These are phyloP conservation scores for Sugiyamaella sp. DNA, from an alignment of 1,139 yeast genomes.

Conservation along the genomic window DNA sequence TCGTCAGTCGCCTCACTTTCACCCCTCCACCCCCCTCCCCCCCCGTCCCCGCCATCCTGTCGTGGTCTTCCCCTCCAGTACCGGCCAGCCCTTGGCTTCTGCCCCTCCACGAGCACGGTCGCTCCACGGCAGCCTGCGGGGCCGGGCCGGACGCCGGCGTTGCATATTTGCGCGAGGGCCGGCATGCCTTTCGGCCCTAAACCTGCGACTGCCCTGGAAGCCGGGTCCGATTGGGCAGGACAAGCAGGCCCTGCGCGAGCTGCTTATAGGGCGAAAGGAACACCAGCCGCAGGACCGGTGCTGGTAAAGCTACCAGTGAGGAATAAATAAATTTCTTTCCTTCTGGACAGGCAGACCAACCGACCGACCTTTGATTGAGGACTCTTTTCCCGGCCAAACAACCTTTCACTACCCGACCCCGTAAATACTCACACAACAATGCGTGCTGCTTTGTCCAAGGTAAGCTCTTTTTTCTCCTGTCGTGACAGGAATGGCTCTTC, in stretches of 20 bases:
- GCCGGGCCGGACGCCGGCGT: not conserved
- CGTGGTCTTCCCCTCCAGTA: no score
- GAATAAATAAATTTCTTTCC: slow-evolving; percentile 2
- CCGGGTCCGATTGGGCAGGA: slow-evolving; percentile 19
- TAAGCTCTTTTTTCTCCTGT: no score
- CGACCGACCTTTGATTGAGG: slow-evolving; percentile 1
- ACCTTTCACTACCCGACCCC: not conserved
- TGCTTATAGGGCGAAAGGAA: slow-evolving; percentile 6
- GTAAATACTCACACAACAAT: slow-evolving; percentile 10
- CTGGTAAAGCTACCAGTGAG: not conserved
- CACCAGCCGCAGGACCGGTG: slow-evolving; percentile 16
- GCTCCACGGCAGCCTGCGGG: no score
- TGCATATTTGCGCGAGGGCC: slow-evolving; percentile 5
- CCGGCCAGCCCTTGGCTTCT: no score
- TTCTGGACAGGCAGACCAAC: slow-evolving; percentile 1
- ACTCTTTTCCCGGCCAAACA: slow-evolving; percentile 1
- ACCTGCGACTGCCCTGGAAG: slow-evolving; percentile 6
- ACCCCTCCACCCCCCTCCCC: no score
- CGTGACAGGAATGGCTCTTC: no score
- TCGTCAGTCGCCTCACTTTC: no score
- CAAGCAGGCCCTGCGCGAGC: not conserved
- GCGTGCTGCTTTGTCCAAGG: slow-evolving; percentile 23
- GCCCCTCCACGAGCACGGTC: no score
- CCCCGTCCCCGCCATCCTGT: no score
- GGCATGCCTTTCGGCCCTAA: slow-evolving; percentile 4